A percentile compares a stretch with the other conserved stretches of the same genome.
These are phyloP conservation scores for Serpula lacrymans DNA, from an alignment of 768 basidiomycete genomes.

Conservation along the genomic window DNA sequence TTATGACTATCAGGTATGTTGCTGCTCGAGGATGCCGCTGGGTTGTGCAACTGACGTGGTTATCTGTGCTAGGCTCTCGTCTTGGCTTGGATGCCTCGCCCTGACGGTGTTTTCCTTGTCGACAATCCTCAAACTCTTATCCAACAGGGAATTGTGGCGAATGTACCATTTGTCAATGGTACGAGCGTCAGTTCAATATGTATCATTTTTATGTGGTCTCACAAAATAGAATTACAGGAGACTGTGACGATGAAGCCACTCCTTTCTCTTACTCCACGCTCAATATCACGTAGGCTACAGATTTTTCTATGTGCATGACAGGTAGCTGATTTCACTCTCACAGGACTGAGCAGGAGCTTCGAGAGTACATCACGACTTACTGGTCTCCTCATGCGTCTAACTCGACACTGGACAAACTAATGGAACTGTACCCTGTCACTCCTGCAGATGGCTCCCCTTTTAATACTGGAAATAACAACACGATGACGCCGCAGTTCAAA, in stretches of 20 bases:
- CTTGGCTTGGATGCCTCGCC: conserved; percentile 46
- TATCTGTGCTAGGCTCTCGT: conserved; percentile 34
- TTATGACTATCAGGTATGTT: conserved; percentile 36
- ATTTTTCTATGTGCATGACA: background rate
- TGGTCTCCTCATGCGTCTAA: conserved; percentile 20
- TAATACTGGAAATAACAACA: too few species aligned
- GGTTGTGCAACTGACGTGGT: background rate
- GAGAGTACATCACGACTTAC: conserved; percentile 10
- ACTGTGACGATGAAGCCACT: conserved; percentile 61
- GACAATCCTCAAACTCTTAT: conserved; percentile 42
- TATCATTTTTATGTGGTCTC: background rate
- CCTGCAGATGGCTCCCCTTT: too few species aligned
- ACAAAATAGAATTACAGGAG: conserved; percentile 27
- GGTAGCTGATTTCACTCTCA: background rate
- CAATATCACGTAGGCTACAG: conserved; percentile 27
- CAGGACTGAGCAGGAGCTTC: conserved; percentile 20
- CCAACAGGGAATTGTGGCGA: conserved; percentile 40
- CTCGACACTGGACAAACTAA: conserved; percentile 11
- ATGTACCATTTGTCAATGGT: conserved; percentile 49
- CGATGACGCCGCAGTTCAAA: too few species aligned
- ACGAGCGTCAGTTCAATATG: conserved; percentile 12
- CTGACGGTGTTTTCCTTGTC: conserved; percentile 48
- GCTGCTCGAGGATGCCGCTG: background rate
- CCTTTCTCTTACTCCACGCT: conserved; percentile 23
- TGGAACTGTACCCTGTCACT: conserved; percentile 21